phyloP scores from a whole-genome alignment of 106 monocot species.

The Dioscorea alata region DNA sequence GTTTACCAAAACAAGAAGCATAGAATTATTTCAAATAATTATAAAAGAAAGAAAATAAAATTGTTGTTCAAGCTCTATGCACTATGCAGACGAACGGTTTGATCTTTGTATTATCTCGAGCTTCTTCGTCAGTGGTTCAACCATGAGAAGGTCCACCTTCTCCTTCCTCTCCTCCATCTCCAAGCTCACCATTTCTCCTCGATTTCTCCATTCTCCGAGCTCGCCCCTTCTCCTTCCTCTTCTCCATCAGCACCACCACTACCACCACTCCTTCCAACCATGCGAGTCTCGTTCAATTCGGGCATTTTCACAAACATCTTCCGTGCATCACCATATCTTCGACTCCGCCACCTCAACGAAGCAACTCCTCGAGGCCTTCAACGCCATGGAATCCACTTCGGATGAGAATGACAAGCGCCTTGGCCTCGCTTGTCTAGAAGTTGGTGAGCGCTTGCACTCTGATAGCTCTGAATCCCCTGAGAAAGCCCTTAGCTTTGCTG shows the following conservation, averaged over 20 bases:
- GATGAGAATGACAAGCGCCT: conserved; percentile 34
- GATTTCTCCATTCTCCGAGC: background rate
- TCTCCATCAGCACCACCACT: background rate
- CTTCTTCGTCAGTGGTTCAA: too few relatives aligned
- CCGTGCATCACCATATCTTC: background rate
- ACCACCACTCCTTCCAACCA: background rate
- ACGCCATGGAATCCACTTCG: conserved; percentile 33
- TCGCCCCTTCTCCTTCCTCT: background rate
- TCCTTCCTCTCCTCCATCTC: background rate
- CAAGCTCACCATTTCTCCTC: background rate
- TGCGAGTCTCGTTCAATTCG: background rate
- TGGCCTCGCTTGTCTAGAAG: conserved; percentile 81
- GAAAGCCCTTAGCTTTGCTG: conserved; percentile 40
- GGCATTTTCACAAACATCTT: background rate
- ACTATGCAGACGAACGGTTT: too few relatives aligned
- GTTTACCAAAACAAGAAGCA: too few relatives aligned
- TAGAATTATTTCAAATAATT: too few relatives aligned
- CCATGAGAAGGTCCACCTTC: background rate
- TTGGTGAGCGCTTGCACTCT: conserved; percentile 69
- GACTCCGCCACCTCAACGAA: background rate
- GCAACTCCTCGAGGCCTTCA: conserved; percentile 45
- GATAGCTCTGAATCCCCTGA: conserved; percentile 32
- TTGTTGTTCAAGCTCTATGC: too few relatives aligned
- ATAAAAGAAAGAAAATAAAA: too few relatives aligned
- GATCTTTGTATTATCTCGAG: too few relatives aligned